These are phyloP conservation scores for Magnaporthiopsis incrustans DNA, from an alignment of 2,329 filamentous ascomycete species.

Conservation along the genomic window DNA sequence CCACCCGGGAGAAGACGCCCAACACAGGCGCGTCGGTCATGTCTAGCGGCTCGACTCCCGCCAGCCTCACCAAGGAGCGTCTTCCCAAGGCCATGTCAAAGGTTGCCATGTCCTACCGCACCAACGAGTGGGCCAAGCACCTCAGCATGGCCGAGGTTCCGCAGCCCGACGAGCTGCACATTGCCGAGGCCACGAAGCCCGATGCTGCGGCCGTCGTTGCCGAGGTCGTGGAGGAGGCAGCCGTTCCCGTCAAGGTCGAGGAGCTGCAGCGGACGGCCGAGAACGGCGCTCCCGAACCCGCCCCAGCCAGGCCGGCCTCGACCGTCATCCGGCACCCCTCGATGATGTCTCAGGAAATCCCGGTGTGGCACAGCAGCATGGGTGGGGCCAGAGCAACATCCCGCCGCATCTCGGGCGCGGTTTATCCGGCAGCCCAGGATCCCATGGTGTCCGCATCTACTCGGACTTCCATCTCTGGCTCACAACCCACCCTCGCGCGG, in stretches of 20 bases:
- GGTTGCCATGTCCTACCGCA: conserved; percentile 75
- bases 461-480: background rate
- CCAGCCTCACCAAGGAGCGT: conserved; percentile 48
- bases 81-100: conserved; percentile 67
- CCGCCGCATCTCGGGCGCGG: background rate
- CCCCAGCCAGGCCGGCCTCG: conserved; percentile 12
- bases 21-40: conserved; percentile 12
- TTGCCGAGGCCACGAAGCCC: conserved; percentile 30
- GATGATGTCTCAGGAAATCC: background rate
- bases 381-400: background rate
- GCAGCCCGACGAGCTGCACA: conserved; percentile 51
- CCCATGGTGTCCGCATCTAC: conserved; percentile 9
- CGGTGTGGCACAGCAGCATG: background rate
- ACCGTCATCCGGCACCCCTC: background rate
- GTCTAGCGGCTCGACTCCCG: background rate
- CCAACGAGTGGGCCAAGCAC: conserved; percentile 95
- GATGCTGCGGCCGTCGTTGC: background rate
- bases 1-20: conserved; percentile 4
- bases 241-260: conserved; percentile 52
- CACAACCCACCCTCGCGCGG: conserved; percentile 13
- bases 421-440: conserved; percentile 16
- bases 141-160: conserved; percentile 69
- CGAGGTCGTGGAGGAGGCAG: conserved; percentile 38
- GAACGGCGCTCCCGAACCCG: conserved; percentile 36
- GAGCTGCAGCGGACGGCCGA: conserved; percentile 58